These are phyloP conservation scores for Alternaria dauci DNA, from an alignment of 2,329 filamentous ascomycete species.

Conservation along the genomic window DNA sequence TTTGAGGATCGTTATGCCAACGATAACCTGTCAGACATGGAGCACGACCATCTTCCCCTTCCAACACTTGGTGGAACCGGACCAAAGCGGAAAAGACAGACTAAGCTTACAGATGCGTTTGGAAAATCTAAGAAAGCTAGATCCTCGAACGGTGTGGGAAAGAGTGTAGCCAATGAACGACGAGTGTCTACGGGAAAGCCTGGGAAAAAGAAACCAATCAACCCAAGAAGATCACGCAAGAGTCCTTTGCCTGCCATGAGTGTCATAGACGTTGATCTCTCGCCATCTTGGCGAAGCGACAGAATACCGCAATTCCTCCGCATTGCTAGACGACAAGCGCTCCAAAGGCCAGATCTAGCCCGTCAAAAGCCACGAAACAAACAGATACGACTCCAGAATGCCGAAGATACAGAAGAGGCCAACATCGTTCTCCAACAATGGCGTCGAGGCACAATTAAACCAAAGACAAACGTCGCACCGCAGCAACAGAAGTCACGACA, in stretches of 20 bases:
- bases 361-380: slow-evolving; percentile 63
- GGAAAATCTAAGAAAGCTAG: slow-evolving; percentile 28
- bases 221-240: slow-evolving; percentile 18
- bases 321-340: slow-evolving; percentile 63
- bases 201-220: slow-evolving; percentile 15
- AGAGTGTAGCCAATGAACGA: neutral
- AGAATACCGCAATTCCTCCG: slow-evolving; percentile 63
- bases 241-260: slow-evolving; percentile 51
- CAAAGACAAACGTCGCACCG: slow-evolving; percentile 16
- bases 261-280: slow-evolving; percentile 61
- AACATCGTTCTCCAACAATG: slow-evolving; percentile 60
- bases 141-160: slow-evolving; percentile 4
- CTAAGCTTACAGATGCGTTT: slow-evolving; percentile 50
- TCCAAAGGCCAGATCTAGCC: slow-evolving; percentile 57
- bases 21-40: slow-evolving; percentile 52
- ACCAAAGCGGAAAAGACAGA: slow-evolving; percentile 47
- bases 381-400: slow-evolving; percentile 61
- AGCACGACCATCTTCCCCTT: slow-evolving; percentile 56
- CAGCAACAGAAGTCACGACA: slow-evolving; percentile 7
- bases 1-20: slow-evolving; percentile 38
- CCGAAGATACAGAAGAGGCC: slow-evolving; percentile 64
- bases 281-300: slow-evolving; percentile 28
- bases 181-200: neutral
- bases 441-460: slow-evolving; percentile 55
- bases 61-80: slow-evolving; percentile 32